Evolutionary conservation across 176 grass and related monocot genomes (phyloP), one percentile per base, ranked within the genome.

Genomic region (Hyparrhenia diplandra): DNA sequence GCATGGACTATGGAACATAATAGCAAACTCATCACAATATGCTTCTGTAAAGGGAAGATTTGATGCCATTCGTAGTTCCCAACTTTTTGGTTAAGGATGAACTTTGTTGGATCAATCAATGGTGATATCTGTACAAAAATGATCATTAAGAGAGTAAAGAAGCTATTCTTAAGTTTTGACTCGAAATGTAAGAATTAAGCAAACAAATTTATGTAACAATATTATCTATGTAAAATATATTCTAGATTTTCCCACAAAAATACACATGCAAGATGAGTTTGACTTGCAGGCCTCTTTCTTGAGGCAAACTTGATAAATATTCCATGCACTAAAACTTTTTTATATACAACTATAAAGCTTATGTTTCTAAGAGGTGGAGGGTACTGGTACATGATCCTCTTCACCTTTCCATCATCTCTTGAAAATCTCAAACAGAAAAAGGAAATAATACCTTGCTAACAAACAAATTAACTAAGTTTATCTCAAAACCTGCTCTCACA

Each of bases 51-150:
- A 80, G 91, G 91, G 65, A 90, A 88, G 75, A 94, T 86, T 74
- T 94, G 59, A 84, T 90, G 91, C 91, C 91, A 94, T 71, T 88
- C 88, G 13, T 94, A 94, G 42, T 62, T 90, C 67, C 71, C 85
- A 84, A 49, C 47, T 74, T 31, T 66, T 65, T 86, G 46, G 45
- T 43, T 24, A 75, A 90, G 78, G 49, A 94, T 90, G 47, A 70
- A 83, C 80, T 94, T 94, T 20, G 92, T 94, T 69, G 92, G 92
- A 69, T 86, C 88, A 81, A 94, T 85, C 83, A 94, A 65, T 55
- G 92, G 92, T n/a, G 83, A 80, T 88, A 94, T 86, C 92, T 90
- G 77, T 72, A 47, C 30, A 79, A 70, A 75, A 70, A 54, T 16
- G 31, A 67, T 61, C 52, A 37, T 37, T 21, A 13, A 76, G 40